Evolutionary conservation across 495 filamentous ascomycete genomes (phyloP).

Genomic region (Penicillium daleae): DNA sequence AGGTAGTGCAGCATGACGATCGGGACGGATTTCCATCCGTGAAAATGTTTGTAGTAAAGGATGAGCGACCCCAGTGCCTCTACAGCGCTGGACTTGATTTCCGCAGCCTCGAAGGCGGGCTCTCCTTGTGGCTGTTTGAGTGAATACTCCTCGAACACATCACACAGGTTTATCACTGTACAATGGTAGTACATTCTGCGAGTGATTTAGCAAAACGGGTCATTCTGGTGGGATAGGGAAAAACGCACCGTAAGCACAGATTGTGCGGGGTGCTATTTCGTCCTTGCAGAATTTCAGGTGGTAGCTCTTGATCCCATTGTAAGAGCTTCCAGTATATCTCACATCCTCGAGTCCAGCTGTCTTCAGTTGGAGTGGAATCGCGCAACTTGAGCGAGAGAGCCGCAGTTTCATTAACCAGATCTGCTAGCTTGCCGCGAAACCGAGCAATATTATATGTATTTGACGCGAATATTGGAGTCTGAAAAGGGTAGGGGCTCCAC

Average conservation of each 20-base stretch:
- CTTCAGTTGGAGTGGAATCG: background rate
- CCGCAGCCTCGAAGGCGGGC: background rate
- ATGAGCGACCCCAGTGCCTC: slow-evolving; percentile 31
- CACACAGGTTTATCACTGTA: background rate
- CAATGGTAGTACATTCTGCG: background rate
- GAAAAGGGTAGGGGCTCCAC: slow-evolving; percentile 5
- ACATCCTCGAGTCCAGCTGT: background rate
- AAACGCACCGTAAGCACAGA: background rate
- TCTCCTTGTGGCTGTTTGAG: background rate
- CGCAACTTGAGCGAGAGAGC: background rate
- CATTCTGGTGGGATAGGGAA: background rate
- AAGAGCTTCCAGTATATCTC: background rate
- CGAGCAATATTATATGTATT: background rate
- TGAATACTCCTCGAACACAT: background rate
- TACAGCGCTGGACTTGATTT: slow-evolving; percentile 12
- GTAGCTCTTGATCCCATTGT: slow-evolving; percentile 1
- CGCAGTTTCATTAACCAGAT: background rate
- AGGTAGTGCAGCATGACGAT: slow-evolving; percentile 38
- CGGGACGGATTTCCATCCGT: slow-evolving; percentile 35
- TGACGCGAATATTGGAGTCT: background rate
- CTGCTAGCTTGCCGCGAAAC: background rate
- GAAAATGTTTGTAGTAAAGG: slow-evolving; percentile 25
- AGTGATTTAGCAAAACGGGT: background rate
- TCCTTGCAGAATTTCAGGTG: background rate
- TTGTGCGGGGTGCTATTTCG: slow-evolving; percentile 4